Evolutionary conservation across 2,329 filamentous ascomycete species (phyloP), one percentile per base, ranked within the genome.

Genomic region (Lasiodiplodia theobromae): DNA sequence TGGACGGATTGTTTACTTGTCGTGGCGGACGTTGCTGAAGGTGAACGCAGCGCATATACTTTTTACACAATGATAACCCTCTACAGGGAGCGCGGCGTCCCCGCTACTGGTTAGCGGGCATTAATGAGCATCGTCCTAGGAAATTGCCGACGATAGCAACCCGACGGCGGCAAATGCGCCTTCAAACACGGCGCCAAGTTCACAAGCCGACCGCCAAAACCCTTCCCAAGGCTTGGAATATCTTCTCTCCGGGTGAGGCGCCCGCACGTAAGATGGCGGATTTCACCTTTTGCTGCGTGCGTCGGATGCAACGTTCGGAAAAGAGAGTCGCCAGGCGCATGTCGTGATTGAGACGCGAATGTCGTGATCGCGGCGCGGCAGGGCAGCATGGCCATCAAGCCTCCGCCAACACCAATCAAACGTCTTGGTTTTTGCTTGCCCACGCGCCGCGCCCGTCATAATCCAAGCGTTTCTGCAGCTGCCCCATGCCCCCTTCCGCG

Each of bases 341-440:
- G 60, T 64, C 60, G 60, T 47, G 38, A 64, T 64, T 21, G 28
- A 14, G 11, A 54, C 21, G 66, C 56, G 34, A 37, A 68, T 68
- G 66, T 68, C 66, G 66, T 68, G 66, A 68, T 67, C 54, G 54
- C 52, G 54, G 44, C 54, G 47, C 66, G 40, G 66, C 66, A 62
- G 66, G 66, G 56, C 47, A 51, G 18, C 14, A 68, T 16, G 23
- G 44, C 56, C 56, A 53, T 53, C 47, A 57, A 47, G 47, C 56
- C 23, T 52, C 34, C 34, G 66, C 44, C 56, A 44, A 60, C 54
- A 53, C 66, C 66, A 68, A 68, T 68, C 66, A 60, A 14, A 47
- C 8, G 47, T 31, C 56, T 47, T 62, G 23, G 40, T 18, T 25
- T 51, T 28, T 25, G 28, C 34, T 60, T 60, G 44, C 44, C 47